Percentiles rank a stretch among this genome's conserved stretches.
These are phyloP conservation scores for Macrotyloma uniflorum DNA, from an alignment of 306 rosid genomes.

Conservation along the genomic window DNA sequence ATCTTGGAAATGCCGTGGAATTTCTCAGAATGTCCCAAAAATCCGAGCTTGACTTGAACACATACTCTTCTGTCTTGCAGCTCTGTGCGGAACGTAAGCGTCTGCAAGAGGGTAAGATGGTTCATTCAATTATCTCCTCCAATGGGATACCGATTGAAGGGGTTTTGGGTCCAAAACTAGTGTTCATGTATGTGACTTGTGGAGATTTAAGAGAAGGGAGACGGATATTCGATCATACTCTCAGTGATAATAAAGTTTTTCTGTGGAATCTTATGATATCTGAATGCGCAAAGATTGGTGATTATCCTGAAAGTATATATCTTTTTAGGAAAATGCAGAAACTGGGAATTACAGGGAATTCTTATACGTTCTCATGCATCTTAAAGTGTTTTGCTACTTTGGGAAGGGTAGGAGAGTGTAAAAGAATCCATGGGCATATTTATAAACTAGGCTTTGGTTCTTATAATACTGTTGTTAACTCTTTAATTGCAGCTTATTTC, in stretches of 20 bases:
- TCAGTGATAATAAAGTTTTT: constrained; percentile 50
- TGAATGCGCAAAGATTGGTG: constrained; percentile 60
- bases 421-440: constrained; percentile 62
- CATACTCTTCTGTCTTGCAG: constrained; percentile 60
- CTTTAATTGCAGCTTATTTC: constrained; percentile 55
- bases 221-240: constrained; percentile 50
- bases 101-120: constrained; percentile 58
- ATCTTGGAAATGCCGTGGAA: constrained; percentile 55
- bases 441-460: constrained; percentile 55
- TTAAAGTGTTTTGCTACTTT: constrained; percentile 63
- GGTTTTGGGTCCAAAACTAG: constrained; percentile 62
- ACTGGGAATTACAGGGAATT: constrained; percentile 51
- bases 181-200: constrained; percentile 67
- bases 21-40: constrained; percentile 47
- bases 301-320: constrained; percentile 52
- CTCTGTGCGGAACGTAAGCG: constrained; percentile 59
- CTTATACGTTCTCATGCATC: constrained; percentile 65
- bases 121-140: constrained; percentile 52
- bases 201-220: constrained; percentile 62
- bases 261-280: constrained; percentile 71
- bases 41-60: constrained; percentile 48
- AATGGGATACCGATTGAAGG: constrained; percentile 50
- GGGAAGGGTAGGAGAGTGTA: constrained; percentile 51
- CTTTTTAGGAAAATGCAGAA: constrained; percentile 63
- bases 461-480: constrained; percentile 52